Percentiles rank a stretch among this genome's conserved stretches.
These are phyloP conservation scores for Hymenoscyphus scutula DNA, from an alignment of 2,329 filamentous ascomycete species.

Conservation along the genomic window DNA sequence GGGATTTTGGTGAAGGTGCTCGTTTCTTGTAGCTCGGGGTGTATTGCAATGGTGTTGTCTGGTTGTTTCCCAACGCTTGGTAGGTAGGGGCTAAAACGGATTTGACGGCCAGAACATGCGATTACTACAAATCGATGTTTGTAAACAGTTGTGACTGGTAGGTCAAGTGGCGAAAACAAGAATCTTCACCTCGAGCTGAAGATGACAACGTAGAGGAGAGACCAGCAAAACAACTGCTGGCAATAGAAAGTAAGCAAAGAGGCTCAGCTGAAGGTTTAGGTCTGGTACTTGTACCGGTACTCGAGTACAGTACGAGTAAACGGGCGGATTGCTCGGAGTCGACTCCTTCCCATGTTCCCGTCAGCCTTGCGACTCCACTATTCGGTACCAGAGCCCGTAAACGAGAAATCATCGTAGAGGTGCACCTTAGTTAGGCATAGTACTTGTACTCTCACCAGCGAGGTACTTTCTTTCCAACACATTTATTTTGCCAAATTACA, in stretches of 20 bases:
- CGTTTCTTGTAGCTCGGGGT: neutral
- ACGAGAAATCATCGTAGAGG: too few relatives aligned
- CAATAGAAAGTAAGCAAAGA: constrained; percentile 3
- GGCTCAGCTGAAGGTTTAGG: neutral
- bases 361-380: too few relatives aligned
- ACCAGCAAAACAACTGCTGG: neutral
- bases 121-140: neutral
- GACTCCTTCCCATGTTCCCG: neutral
- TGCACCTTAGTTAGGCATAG: too few relatives aligned
- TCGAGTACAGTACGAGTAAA: neutral
- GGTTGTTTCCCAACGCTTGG: neutral
- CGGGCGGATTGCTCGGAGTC: neutral
- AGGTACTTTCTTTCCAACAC: too few relatives aligned
- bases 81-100: neutral
- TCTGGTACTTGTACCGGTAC: too few relatives aligned
- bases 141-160: neutral
- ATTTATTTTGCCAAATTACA: too few relatives aligned
- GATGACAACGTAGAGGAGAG: neutral
- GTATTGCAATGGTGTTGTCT: neutral
- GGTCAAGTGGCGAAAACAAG: neutral
- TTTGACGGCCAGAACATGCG: neutral
- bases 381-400: too few relatives aligned
- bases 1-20: neutral
- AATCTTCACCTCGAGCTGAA: neutral
- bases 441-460: too few relatives aligned